These are phyloP conservation scores for Yamadazyma sp. DNA, from an alignment of 805 yeast species.

Conservation along the genomic window DNA sequence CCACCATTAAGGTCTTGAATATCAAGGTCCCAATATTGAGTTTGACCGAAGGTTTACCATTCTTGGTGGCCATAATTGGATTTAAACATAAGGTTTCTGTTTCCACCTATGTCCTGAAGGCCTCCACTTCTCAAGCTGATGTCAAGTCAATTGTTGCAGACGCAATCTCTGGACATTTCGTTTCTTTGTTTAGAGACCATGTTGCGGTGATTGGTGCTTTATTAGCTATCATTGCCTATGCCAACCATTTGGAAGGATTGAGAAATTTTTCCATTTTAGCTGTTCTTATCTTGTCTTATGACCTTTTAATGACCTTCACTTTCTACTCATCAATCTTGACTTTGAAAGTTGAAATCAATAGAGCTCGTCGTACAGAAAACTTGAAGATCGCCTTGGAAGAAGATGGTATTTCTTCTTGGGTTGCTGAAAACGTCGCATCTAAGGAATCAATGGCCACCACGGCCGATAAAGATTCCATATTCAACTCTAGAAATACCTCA, in stretches of 20 bases:
- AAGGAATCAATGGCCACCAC: conserved; percentile 32
- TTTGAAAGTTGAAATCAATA: conserved; percentile 82
- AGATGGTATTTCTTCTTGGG: conserved; percentile 77
- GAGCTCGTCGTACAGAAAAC: conserved; percentile 78
- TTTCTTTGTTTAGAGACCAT: conserved; percentile 71
- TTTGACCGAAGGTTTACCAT: conserved; percentile 89
- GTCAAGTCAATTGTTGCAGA: conserved; percentile 43
- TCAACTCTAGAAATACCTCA: conserved; percentile 23
- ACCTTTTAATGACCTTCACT: conserved; percentile 70
- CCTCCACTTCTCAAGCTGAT: conserved; percentile 40
- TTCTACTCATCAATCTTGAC: conserved; percentile 83
- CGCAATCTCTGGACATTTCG: conserved; percentile 43
- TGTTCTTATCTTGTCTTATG: conserved; percentile 67
- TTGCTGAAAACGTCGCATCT: conserved; percentile 69
- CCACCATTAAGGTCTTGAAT: conserved; percentile 56
- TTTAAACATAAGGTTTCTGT: conserved; percentile 81
- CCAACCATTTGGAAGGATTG: conserved; percentile 68
- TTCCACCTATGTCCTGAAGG: conserved; percentile 56
- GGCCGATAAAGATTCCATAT: conserved; percentile 21
- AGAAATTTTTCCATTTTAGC: conserved; percentile 78
- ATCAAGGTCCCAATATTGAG: conserved; percentile 68
- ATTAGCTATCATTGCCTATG: conserved; percentile 61
- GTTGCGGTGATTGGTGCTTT: conserved; percentile 70
- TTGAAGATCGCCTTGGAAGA: conserved; percentile 83
- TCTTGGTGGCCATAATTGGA: conserved; percentile 87